Percentiles rank a stretch among this genome's conserved stretches.
These are phyloP conservation scores for Scleroderma citrinum DNA, from an alignment of 768 basidiomycete genomes.

Conservation along the genomic window DNA sequence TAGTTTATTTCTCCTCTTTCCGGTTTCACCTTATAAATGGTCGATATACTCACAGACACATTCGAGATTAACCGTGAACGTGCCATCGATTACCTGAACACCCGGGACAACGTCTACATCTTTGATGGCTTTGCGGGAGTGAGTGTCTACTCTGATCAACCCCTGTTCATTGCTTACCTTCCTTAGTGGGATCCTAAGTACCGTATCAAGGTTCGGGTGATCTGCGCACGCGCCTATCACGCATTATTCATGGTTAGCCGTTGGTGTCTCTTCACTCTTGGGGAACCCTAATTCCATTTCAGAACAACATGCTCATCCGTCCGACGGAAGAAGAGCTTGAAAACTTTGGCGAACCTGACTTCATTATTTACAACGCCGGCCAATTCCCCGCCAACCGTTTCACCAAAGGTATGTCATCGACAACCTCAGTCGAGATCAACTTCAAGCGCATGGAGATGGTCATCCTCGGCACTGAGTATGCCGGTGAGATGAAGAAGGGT, in stretches of 20 bases:
- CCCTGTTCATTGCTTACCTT: neutral
- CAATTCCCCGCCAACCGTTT: slow-evolving; percentile 99
- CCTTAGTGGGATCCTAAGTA: slow-evolving; percentile 94
- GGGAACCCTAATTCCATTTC: slow-evolving; percentile 8
- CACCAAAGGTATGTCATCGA: slow-evolving; percentile 99
- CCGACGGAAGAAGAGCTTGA: slow-evolving; percentile 92
- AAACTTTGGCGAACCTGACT: slow-evolving; percentile 95
- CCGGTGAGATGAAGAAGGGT: slow-evolving; percentile 99
- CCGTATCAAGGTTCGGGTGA: slow-evolving; percentile 99
- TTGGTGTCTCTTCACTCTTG: slow-evolving; percentile 7
- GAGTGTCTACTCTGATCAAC: slow-evolving; percentile 20
- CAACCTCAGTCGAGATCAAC: slow-evolving; percentile 99
- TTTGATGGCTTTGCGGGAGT: slow-evolving; percentile 94
- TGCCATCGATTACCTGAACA: slow-evolving; percentile 98
- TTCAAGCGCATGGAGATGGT: slow-evolving; percentile 99
- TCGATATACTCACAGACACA: slow-evolving; percentile 54
- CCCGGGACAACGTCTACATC: slow-evolving; percentile 96
- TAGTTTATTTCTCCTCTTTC: slow-evolving; percentile 25
- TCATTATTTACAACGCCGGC: slow-evolving; percentile 99
- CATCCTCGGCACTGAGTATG: slow-evolving; percentile 96
- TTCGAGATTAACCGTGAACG: slow-evolving; percentile 99
- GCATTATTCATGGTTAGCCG: slow-evolving; percentile 91
- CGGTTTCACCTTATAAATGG: neutral
- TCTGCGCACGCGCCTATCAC: slow-evolving; percentile 97
- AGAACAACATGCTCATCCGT: slow-evolving; percentile 99